These are phyloP conservation scores for Glutinoglossum americanum DNA, from an alignment of 495 filamentous ascomycete species.

Conservation along the genomic window DNA sequence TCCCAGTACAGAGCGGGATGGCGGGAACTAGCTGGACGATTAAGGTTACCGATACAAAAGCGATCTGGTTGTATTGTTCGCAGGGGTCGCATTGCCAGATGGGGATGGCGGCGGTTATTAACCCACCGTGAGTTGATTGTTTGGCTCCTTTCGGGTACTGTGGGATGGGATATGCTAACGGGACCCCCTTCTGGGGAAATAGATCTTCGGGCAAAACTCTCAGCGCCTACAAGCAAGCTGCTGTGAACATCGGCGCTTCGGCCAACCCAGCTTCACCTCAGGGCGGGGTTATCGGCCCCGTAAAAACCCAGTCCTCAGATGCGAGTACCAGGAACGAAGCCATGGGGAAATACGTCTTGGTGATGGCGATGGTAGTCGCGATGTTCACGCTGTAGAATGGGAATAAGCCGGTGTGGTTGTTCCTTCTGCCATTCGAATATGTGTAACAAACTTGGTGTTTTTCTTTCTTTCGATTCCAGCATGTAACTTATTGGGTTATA, in stretches of 20 bases:
- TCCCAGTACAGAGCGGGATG: background rate
- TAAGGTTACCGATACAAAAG: slow-evolving; percentile 36
- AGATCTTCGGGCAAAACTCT: too few relatives aligned
- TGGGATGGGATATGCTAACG: too few relatives aligned
- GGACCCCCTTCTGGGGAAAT: too few relatives aligned
- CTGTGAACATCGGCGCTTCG: too few relatives aligned
- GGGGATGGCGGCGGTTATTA: slow-evolving; percentile 51
- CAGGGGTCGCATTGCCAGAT: slow-evolving; percentile 40
- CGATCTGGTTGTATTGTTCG: slow-evolving; percentile 49
- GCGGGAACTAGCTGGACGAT: slow-evolving; percentile 28
- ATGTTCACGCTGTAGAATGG: background rate
- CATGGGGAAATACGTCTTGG: background rate
- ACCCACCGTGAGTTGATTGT: slow-evolving; percentile 32
- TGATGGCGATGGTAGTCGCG: background rate
- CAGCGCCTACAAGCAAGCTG: too few relatives aligned
- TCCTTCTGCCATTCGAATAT: too few relatives aligned
- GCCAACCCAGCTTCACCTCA: background rate
- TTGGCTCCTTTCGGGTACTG: too few relatives aligned
- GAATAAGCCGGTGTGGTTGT: too few relatives aligned
- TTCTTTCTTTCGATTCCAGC: too few relatives aligned
- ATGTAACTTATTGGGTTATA: too few relatives aligned
- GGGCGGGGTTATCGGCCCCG: background rate
- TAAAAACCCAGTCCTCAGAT: too few relatives aligned
- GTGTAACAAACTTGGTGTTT: too few relatives aligned
- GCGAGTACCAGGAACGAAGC: background rate